phyloP scores from a whole-genome alignment of 352 stramenopile species.

The Globisporangium nodosum region DNA sequence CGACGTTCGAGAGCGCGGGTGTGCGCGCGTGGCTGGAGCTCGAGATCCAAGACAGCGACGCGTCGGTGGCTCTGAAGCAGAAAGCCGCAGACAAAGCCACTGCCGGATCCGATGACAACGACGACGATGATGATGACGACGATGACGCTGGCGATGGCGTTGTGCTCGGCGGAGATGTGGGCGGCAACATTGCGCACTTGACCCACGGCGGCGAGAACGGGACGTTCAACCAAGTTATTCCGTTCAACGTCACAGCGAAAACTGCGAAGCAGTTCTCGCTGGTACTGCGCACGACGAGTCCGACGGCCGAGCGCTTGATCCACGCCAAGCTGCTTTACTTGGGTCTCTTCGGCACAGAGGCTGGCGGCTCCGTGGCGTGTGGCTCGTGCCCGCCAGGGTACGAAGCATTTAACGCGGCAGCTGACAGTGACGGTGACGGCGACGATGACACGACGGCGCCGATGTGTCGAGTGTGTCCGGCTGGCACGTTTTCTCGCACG shows the following conservation, averaged over 20 bases:
- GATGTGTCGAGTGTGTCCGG: slow-evolving; percentile 51
- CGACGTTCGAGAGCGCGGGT: slow-evolving; percentile 54
- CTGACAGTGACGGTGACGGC: slow-evolving; percentile 10
- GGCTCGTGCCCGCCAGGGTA: slow-evolving; percentile 47
- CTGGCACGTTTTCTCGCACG: slow-evolving; percentile 38
- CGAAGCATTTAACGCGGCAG: slow-evolving; percentile 21
- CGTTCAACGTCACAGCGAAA: slow-evolving; percentile 39
- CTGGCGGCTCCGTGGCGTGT: slow-evolving; percentile 49
- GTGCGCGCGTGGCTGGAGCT: slow-evolving; percentile 68
- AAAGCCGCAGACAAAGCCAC: slow-evolving; percentile 1
- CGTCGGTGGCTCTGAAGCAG: slow-evolving; percentile 6
- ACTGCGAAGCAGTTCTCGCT: slow-evolving; percentile 49
- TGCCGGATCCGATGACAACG: neutral
- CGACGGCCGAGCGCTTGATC: slow-evolving; percentile 34
- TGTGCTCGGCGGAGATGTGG: slow-evolving; percentile 14
- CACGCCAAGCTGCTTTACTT: slow-evolving; percentile 46
- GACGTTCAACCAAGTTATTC: slow-evolving; percentile 49
- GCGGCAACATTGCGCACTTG: slow-evolving; percentile 39
- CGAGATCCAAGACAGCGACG: slow-evolving; percentile 32
- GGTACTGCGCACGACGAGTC: slow-evolving; percentile 48
- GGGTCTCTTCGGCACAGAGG: slow-evolving; percentile 42
- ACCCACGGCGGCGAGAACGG: slow-evolving; percentile 62
- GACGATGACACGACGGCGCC: slow-evolving; percentile 22
- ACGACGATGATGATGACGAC: slow-evolving; percentile 18
- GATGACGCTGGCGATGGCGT: slow-evolving; percentile 9